Conservation (phyloP, 23 red algal genomes). For the Rhodosorus marinus region DNA sequence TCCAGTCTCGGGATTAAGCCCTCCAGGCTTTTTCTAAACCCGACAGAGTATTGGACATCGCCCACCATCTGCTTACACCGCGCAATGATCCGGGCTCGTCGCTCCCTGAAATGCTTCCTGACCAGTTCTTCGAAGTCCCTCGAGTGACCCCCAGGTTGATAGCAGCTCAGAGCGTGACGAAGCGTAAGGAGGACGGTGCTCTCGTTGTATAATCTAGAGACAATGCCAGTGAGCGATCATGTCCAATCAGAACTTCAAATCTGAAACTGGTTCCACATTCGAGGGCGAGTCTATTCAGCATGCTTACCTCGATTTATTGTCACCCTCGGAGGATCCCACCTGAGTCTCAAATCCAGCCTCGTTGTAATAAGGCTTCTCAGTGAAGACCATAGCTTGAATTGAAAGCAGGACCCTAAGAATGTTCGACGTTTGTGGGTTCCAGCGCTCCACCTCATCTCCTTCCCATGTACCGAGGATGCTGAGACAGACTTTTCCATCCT, state of each 20-base stretch:
- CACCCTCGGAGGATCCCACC: constrained; percentile 11
- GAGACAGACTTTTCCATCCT: constrained; percentile 44
- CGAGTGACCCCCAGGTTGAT: too few species aligned
- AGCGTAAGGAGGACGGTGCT: constrained; percentile 29
- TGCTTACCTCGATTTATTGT: constrained; percentile 22
- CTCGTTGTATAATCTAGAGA: constrained; percentile 69
- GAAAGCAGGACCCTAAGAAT: constrained; percentile 37
- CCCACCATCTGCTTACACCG: too few species aligned
- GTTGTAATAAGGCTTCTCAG: constrained; percentile 57
- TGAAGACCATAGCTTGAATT: constrained; percentile 43
- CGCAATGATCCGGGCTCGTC: too few species aligned
- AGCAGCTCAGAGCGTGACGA: constrained; percentile 10
- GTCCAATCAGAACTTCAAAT: too few species aligned
- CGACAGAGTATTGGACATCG: too few species aligned
- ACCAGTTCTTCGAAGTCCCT: too few species aligned
- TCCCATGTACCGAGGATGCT: constrained; percentile 51
- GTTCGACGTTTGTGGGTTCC: constrained; percentile 42
- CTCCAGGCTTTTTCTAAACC: too few species aligned
- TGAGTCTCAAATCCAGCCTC: constrained; percentile 48
- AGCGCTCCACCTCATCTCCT: constrained; percentile 47
- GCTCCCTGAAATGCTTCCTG: too few species aligned
- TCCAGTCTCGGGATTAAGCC: too few species aligned
- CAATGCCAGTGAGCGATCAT: too few species aligned
- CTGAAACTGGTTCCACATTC: too few species aligned
- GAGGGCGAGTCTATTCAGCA: too few species aligned